Evolutionary conservation across 805 yeast genomes (phyloP).

Genomic region (Myxozyma sirexii): DNA sequence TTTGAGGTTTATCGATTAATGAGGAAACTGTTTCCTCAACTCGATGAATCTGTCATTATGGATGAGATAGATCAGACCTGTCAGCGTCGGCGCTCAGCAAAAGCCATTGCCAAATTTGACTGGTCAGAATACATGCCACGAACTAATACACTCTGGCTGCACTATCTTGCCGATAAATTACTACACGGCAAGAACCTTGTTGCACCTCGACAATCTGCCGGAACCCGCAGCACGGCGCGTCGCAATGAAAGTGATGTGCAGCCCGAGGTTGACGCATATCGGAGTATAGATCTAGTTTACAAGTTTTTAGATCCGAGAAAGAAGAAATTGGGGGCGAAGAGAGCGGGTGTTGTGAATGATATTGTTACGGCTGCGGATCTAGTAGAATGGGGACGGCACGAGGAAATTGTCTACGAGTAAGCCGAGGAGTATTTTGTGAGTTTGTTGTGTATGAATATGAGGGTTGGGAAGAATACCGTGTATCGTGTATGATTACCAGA

Average conservation of each 20-base stretch:
- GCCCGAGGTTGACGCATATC: slow-evolving; percentile 26
- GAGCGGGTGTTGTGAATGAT: slow-evolving; percentile 3
- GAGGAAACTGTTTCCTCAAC: slow-evolving; percentile 40
- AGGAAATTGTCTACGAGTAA: slow-evolving; percentile 17
- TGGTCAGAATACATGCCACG: slow-evolving; percentile 53
- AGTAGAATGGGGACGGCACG: slow-evolving; percentile 17
- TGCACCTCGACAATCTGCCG: slow-evolving; percentile 15
- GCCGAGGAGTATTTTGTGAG: too few species aligned
- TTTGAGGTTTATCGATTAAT: slow-evolving; percentile 62
- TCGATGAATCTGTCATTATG: not conserved
- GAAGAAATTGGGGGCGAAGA: slow-evolving; percentile 12
- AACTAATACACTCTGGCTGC: slow-evolving; percentile 67
- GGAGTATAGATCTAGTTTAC: slow-evolving; percentile 20
- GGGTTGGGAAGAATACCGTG: not conserved
- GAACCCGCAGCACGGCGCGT: not conserved
- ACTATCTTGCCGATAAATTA: slow-evolving; percentile 58
- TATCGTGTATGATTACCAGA: not conserved
- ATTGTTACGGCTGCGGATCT: slow-evolving; percentile 17
- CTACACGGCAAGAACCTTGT: slow-evolving; percentile 47
- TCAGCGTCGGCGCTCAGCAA: slow-evolving; percentile 20
- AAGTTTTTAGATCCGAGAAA: slow-evolving; percentile 28
- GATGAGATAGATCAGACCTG: slow-evolving; percentile 52
- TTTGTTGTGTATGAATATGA: slow-evolving; percentile 14
- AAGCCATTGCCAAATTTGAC: slow-evolving; percentile 41
- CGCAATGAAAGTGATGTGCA: not conserved